Evolutionary conservation across 2,329 filamentous ascomycete genomes (phyloP).

Genomic region (Alternaria sp.): DNA sequence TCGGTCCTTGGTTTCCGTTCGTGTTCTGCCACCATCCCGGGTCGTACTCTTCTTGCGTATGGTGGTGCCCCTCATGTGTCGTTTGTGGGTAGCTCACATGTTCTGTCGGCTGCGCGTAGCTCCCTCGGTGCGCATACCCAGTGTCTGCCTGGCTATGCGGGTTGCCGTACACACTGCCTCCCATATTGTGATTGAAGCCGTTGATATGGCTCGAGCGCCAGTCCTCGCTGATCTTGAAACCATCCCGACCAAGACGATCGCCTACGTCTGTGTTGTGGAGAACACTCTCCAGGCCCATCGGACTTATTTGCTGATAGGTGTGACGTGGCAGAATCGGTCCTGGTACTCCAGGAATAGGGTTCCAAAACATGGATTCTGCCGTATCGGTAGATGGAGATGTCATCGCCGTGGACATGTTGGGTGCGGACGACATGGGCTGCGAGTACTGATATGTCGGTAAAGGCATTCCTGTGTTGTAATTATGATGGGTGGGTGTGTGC

Average conservation of each 20-base stretch:
- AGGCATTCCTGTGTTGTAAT: slow-evolving; percentile 16
- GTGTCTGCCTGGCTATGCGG: neutral
- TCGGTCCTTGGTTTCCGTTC: slow-evolving; percentile 3
- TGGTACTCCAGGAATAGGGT: slow-evolving; percentile 49
- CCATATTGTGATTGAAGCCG: slow-evolving; percentile 16
- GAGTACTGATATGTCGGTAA: slow-evolving; percentile 24
- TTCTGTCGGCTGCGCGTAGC: slow-evolving; percentile 1
- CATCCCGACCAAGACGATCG: slow-evolving; percentile 42
- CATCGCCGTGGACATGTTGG: slow-evolving; percentile 17
- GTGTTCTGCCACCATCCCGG: slow-evolving; percentile 14
- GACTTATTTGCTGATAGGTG: slow-evolving; percentile 32
- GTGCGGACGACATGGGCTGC: slow-evolving; percentile 20
- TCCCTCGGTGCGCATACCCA: slow-evolving; percentile 4
- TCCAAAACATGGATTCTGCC: slow-evolving; percentile 42
- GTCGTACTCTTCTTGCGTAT: slow-evolving; percentile 8
- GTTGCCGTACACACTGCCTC: slow-evolving; percentile 7
- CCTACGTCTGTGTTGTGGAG: slow-evolving; percentile 36
- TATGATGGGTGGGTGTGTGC: slow-evolving; percentile 15
- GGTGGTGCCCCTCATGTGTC: slow-evolving; percentile 3
- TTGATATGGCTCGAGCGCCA: slow-evolving; percentile 26
- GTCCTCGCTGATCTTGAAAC: slow-evolving; percentile 42
- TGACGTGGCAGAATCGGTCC: slow-evolving; percentile 45
- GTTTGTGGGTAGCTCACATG: neutral
- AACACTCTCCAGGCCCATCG: slow-evolving; percentile 47
- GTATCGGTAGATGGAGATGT: slow-evolving; percentile 18